Evolutionary conservation across 306 rosid species (phyloP).

Genomic region (Citrullus colocynthis): DNA sequence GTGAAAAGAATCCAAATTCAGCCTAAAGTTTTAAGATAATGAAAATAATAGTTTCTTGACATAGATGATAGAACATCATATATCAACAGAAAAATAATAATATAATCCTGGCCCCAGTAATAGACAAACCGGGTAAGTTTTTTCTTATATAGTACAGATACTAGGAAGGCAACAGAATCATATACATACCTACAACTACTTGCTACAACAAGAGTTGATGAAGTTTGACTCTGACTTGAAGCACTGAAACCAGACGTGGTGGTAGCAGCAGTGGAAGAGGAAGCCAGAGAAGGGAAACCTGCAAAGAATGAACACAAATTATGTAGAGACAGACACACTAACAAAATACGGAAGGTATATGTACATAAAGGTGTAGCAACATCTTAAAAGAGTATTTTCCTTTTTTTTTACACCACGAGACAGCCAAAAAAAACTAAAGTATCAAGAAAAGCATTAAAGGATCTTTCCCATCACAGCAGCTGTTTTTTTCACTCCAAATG

Average conservation of each 20-base stretch:
- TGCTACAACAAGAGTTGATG: constrained; percentile 47
- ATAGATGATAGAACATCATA: too few species aligned
- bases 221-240: constrained; percentile 35
- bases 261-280: constrained; percentile 35
- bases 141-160: background rate
- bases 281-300: constrained; percentile 26
- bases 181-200: constrained; percentile 65
- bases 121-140: background rate
- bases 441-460: background rate
- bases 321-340: background rate
- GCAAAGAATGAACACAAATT: constrained; percentile 14
- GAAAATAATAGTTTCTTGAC: too few species aligned
- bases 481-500: too few species aligned
- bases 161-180: background rate
- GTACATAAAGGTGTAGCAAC: background rate
- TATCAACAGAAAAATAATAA: background rate
- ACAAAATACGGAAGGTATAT: background rate
- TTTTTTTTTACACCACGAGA: background rate
- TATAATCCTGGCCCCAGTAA: background rate
- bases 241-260: constrained; percentile 36
- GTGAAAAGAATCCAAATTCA: too few species aligned
- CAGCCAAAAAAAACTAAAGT: background rate
- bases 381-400: background rate
- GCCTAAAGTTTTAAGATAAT: too few species aligned
- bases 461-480: too few species aligned